Evolutionary conservation across 371 early-diverging fungal genomes (phyloP), one percentile per base, ranked within the genome.

Genomic region (Chytridium lagenaria): DNA sequence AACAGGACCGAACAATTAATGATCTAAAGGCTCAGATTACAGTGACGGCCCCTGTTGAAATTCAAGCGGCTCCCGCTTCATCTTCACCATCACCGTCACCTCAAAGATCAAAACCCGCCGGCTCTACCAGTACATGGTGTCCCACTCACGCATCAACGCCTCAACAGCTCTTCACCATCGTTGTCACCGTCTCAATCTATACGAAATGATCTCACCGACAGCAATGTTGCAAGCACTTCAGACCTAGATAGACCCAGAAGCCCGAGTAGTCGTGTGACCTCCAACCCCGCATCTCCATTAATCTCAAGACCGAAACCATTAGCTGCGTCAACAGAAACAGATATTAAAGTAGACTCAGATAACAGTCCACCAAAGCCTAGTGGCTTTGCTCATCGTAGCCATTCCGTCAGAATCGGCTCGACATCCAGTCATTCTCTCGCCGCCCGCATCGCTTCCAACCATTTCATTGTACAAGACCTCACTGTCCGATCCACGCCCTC

Each of bases 401-500:
- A 44, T 44, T 44, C 44, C 7, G 19, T 44, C 12, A 44, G 44
- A 19, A 44, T 44, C 28, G 63, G 63, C 23, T 26, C n/a, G n/a
- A n/a, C n/a, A n/a, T n/a, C 33, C 22, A 34, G 37, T 10, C 36
- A 2, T 33, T 10, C 15, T 3, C 26, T 63, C 36, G 19, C 63
- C 5, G 5, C 66, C 26, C 66, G 72, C 0, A 50, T 72, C 19
- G 72, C 72, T 15, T 38, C 51, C 39, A 72, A 72, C 57, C 65
- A 65, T 36, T 72, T 72, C 44, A 72, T 72, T 7, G 72, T 72
- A 36, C 72, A 72, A 55, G 72, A 72, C 40, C 67, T 65, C 1
- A 66, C 15, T 36, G 34, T 10, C 65, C 63, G 38, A 26, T 7
- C 26, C 10, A 55, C 22, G n/a, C n/a, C n/a, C n/a, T n/a, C 57